phyloP scores from a whole-genome alignment of 768 basidiomycete genomes.

The Xerocomus spinulosus region DNA sequence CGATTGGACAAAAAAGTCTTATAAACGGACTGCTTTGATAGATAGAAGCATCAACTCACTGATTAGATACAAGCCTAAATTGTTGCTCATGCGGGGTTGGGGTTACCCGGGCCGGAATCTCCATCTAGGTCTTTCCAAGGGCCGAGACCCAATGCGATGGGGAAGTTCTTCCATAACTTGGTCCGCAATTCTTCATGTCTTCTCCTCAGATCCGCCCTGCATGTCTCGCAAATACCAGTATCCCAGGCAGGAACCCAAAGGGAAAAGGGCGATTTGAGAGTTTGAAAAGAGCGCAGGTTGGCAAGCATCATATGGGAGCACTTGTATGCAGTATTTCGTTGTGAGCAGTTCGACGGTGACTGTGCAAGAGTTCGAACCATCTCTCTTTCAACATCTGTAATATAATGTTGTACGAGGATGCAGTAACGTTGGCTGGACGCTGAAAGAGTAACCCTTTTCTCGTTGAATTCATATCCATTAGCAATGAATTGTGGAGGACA shows the following conservation, averaged over 20 bases:
- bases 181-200: background rate
- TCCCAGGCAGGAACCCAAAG: constrained; percentile 3
- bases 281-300: background rate
- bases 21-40: no score
- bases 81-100: background rate
- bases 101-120: background rate
- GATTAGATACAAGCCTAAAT: background rate
- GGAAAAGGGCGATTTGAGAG: background rate
- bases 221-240: background rate
- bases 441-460: background rate
- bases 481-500: constrained; percentile 5
- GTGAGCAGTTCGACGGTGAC: background rate
- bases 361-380: background rate
- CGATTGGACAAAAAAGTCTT: no score
- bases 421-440: background rate
- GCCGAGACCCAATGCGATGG: constrained; percentile 1
- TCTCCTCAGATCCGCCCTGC: background rate
- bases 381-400: background rate
- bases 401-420: constrained; percentile 1
- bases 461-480: constrained; percentile 11
- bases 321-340: background rate
- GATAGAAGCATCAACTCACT: no score
- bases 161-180: constrained; percentile 1
- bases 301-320: background rate
- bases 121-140: constrained; percentile 8